These are phyloP conservation scores for Aspergillus eucalypticola DNA, from an alignment of 2,329 filamentous ascomycete species.

Conservation along the genomic window DNA sequence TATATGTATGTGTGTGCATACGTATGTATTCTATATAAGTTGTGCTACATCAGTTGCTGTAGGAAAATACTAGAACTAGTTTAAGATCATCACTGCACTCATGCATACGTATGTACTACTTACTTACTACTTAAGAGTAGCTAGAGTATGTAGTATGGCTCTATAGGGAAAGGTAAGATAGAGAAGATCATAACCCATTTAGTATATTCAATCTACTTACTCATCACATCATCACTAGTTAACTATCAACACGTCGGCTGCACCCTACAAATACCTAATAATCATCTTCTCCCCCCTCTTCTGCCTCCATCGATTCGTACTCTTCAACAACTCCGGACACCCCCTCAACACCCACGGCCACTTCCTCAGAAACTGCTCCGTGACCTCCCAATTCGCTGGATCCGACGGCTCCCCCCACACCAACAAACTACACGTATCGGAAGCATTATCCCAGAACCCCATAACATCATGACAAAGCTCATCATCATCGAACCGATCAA, in stretches of 20 bases:
- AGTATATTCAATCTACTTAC: too few species aligned
- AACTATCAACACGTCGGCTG: too few species aligned
- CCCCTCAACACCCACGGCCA: constrained; percentile 41
- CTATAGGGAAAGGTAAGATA: too few species aligned
- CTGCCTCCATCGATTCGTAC: constrained; percentile 32
- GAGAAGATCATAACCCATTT: too few species aligned
- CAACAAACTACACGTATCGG: constrained; percentile 38
- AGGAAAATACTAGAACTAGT: too few species aligned
- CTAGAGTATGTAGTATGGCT: too few species aligned
- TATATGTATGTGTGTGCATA: too few species aligned
- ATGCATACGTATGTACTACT: too few species aligned
- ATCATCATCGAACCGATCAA: constrained; percentile 34
- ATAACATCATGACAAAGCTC: constrained; percentile 43
- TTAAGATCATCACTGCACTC: too few species aligned
- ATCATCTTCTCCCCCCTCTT: constrained; percentile 13
- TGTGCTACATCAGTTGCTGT: too few species aligned
- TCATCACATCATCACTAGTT: background rate
- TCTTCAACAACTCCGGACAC: constrained; percentile 29
- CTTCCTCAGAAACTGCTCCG: constrained; percentile 47
- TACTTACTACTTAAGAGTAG: too few species aligned
- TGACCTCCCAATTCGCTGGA: constrained; percentile 51
- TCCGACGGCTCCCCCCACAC: constrained; percentile 55
- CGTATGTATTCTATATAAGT: too few species aligned
- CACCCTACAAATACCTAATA: constrained; percentile 3
- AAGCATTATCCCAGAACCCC: constrained; percentile 31